These are phyloP conservation scores for Laguncularia racemosa DNA, from an alignment of 345 rosid species.

Conservation along the genomic window DNA sequence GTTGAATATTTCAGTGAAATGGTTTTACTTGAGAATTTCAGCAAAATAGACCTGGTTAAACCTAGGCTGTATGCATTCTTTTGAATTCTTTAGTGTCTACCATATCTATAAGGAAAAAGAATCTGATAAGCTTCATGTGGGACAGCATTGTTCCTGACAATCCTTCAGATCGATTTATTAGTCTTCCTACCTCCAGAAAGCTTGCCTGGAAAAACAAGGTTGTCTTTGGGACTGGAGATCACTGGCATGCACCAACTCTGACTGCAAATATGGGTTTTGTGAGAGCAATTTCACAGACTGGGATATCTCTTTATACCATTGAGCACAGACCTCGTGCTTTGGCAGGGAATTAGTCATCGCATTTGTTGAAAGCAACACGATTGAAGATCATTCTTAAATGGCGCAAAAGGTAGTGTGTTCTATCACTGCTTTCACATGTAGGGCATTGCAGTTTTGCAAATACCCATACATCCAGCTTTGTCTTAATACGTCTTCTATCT, in stretches of 20 bases:
- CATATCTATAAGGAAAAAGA: neutral
- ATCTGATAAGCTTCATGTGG: constrained; percentile 11
- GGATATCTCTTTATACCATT: constrained; percentile 67
- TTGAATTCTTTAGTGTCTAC: neutral
- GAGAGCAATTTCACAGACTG: constrained; percentile 88
- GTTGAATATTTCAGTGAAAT: too few species aligned
- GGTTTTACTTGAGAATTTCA: too few species aligned
- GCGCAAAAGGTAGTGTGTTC: too few species aligned
- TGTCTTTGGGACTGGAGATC: constrained; percentile 84
- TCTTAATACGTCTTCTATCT: too few species aligned
- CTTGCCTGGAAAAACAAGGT: constrained; percentile 76
- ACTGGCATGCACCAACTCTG: constrained; percentile 69
- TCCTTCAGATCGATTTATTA: constrained; percentile 69
- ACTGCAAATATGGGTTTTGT: constrained; percentile 90
- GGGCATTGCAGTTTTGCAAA: too few species aligned
- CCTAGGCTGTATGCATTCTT: neutral
- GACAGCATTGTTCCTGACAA: constrained; percentile 64
- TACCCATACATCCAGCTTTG: too few species aligned
- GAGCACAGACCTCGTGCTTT: constrained; percentile 84
- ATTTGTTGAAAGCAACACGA: neutral
- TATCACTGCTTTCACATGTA: too few species aligned
- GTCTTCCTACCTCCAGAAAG: constrained; percentile 85
- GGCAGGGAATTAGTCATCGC: constrained; percentile 45
- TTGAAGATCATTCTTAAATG: too few species aligned
- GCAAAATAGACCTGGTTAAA: too few species aligned